Conservation (phyloP, 148 eudicot species). For the Suaeda aralocaspica region DNA sequence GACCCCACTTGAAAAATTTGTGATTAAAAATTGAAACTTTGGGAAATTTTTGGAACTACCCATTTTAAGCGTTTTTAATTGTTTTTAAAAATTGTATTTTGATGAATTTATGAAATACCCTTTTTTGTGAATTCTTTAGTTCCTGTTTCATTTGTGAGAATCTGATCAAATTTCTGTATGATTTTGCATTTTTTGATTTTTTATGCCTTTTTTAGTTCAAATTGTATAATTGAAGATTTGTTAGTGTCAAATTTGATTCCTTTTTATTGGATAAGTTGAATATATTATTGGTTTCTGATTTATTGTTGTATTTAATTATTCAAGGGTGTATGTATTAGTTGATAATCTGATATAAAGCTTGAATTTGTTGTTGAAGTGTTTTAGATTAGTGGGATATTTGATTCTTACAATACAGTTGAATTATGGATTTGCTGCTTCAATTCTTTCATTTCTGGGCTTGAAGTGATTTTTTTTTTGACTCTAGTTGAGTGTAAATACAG, state of each 20-base stretch:
- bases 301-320: not conserved
- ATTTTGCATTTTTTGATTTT: not conserved
- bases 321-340: not conserved
- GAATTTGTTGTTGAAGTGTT: not conserved
- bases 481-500: not conserved
- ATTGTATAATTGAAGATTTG: not conserved
- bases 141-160: not conserved
- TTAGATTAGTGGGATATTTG: not conserved
- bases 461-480: not conserved
- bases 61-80: not conserved
- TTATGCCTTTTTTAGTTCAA: not conserved
- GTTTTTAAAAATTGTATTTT: not conserved
- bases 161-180: not conserved
- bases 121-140: not conserved
- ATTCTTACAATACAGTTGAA: not conserved
- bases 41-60: constrained; percentile 8
- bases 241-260: not conserved
- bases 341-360: not conserved
- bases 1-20: constrained; percentile 8
- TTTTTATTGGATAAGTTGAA: not conserved
- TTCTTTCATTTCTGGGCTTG: not conserved
- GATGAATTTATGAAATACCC: constrained; percentile 3
- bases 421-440: not conserved
- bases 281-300: not conserved
- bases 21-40: constrained; percentile 5